Base-by-base conservation (phyloP, 371 early-diverging fungal genomes). In the Haplosporangium sp. region DNA sequence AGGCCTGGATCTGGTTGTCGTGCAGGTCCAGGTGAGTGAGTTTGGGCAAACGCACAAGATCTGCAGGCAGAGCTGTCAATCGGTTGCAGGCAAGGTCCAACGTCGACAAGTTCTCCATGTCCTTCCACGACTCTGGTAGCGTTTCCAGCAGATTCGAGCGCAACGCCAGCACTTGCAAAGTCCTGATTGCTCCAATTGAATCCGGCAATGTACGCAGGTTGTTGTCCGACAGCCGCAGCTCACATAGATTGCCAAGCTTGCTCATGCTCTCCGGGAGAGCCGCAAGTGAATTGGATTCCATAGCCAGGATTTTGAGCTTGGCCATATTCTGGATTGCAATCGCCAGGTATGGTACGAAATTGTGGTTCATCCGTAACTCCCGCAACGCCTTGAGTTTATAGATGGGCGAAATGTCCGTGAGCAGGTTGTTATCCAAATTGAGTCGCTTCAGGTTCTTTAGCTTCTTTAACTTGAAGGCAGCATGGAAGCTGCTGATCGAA, bases 11-110 rank as follows among this genome's bases (percentile, higher is more conserved):
- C 55, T 77, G 77, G 61, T 91, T 91, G 64, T 87, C 87, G 37
- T 81, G 82, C 16, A 90, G 80, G 63, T 92, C 88, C 43, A 91
- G 79, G 80, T 90, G 84, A 10, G 83, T 86, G 41, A 88, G 62
- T 51, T 82, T 84, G n/a, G 63, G 82, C n/a, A 87, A 71, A 37
- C 73, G 74, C 52, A 75, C 80, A 8, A 84, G 54, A 53, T 85
- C 74, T 16, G 61, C 67, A 11, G 85, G 80, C 13, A 82, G 69
- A 4, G 59, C 58, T 11, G 58, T 69, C 41, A 80, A 48, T 12
- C 71, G 68, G 42, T 81, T 85, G 40, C 73, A 72, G 2, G 81
- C 59, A 60, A 88, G 84, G 64, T 82, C 83, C 41, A 89, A 55
- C 13, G 79, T 76, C 37, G 79, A 73, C n/a, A 88, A 53, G 52